Conservation (phyloP, 2,329 filamentous ascomycete species). For the Stagonosporopsis cucurbitacearum region DNA sequence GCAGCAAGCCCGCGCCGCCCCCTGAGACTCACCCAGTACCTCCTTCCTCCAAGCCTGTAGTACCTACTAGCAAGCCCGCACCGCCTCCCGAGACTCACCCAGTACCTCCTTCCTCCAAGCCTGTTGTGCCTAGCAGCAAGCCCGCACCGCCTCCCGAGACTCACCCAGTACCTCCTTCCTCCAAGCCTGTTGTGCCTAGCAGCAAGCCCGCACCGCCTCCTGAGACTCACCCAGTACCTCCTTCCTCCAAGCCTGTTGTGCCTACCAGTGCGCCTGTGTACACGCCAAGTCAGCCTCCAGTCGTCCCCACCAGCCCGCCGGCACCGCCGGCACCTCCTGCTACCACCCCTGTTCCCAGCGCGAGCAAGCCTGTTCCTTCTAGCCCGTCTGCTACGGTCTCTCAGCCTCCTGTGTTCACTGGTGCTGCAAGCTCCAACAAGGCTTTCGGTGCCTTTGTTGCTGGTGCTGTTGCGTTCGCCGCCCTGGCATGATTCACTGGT, state of each 20-base stretch:
- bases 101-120: constrained; percentile 9
- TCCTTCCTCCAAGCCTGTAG: background rate
- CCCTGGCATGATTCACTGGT: constrained; percentile 25
- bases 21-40: constrained; percentile 1
- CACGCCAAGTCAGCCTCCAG: too few species aligned
- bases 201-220: constrained; percentile 3
- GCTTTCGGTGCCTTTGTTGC: constrained; percentile 33
- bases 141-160: constrained; percentile 2
- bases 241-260: too few species aligned
- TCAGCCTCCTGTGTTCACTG: constrained; percentile 30
- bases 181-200: constrained; percentile 6
- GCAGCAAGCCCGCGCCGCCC: constrained; percentile 3
- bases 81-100: constrained; percentile 8
- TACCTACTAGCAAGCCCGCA: constrained; percentile 15
- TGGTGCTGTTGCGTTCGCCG: constrained; percentile 31
- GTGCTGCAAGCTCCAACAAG: constrained; percentile 33
- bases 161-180: constrained; percentile 9
- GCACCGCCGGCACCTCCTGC: constrained; percentile 10
- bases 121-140: constrained; percentile 9
- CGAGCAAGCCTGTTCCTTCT: constrained; percentile 11
- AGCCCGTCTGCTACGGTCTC: constrained; percentile 17
- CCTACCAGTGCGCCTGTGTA: constrained; percentile 3
- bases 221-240: constrained; percentile 7
- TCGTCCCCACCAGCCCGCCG: background rate
- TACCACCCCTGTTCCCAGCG: constrained; percentile 9